Conservation (phyloP, 352 stramenopile species). For the Globisporangium nodosum region DNA sequence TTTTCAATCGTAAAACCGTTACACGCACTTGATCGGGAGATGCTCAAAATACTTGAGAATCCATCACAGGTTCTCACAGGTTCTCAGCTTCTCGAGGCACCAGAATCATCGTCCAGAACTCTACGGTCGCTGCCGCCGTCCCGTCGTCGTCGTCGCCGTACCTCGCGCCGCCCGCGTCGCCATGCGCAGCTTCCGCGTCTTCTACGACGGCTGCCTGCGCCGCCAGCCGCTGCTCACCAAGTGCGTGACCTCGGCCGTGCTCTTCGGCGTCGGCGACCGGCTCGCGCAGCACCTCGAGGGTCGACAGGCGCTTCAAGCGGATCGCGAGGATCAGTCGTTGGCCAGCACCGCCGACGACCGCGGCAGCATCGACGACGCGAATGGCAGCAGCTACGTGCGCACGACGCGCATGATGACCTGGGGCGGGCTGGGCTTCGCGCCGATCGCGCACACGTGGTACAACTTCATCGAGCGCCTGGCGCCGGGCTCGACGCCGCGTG, state of each 20-base stretch:
- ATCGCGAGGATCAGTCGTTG: background rate
- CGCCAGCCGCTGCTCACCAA: constrained; percentile 61
- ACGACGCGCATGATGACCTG: constrained; percentile 78
- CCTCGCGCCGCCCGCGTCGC: too few relatives aligned
- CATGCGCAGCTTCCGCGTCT: constrained; percentile 37
- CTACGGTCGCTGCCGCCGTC: too few relatives aligned
- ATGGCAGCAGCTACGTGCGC: constrained; percentile 6
- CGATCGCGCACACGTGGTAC: constrained; percentile 89
- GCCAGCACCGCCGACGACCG: background rate
- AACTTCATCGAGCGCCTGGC: constrained; percentile 64
- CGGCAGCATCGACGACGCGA: background rate
- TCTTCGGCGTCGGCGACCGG: constrained; percentile 67
- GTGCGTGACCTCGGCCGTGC: constrained; percentile 48
- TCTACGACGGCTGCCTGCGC: constrained; percentile 52
- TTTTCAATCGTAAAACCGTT: background rate
- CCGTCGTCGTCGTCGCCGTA: too few relatives aligned
- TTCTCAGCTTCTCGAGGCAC: background rate
- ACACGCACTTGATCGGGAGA: background rate
- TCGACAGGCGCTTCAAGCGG: constrained; percentile 3
- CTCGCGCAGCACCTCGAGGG: constrained; percentile 48
- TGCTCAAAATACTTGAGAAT: background rate
- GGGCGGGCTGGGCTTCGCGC: constrained; percentile 79
- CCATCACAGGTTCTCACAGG: too few relatives aligned
- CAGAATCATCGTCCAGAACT: background rate
- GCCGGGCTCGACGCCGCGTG: constrained; percentile 17